A percentile compares a stretch with the other conserved stretches of the same genome.
phyloP scores from a whole-genome alignment of 2,329 filamentous ascomycete species.

The Anthostomella pinea region DNA sequence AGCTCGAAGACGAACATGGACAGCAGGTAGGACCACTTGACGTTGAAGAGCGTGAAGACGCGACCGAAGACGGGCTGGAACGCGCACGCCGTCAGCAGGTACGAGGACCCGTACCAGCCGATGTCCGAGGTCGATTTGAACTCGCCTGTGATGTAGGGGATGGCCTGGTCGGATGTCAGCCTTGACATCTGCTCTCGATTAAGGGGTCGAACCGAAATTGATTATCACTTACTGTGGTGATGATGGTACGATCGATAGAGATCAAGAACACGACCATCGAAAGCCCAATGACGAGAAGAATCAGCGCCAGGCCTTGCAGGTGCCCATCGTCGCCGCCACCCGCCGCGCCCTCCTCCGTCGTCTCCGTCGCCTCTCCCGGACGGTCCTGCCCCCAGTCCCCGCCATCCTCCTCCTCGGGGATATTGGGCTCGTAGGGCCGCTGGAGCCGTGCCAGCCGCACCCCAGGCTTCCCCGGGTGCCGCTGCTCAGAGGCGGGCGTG shows the following conservation, averaged over 20 bases:
- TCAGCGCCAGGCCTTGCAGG: slow-evolving; percentile 17
- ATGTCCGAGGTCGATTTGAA: slow-evolving; percentile 32
- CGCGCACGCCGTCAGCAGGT: slow-evolving; percentile 34
- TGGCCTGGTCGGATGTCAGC: slow-evolving; percentile 14
- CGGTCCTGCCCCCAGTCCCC: slow-evolving; percentile 6
- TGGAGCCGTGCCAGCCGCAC: slow-evolving; percentile 7
- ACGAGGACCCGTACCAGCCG: slow-evolving; percentile 32
- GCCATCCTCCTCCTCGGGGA: slow-evolving; percentile 13
- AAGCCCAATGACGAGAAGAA: slow-evolving; percentile 22
- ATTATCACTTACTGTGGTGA: slow-evolving; percentile 25
- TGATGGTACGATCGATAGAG: slow-evolving; percentile 26
- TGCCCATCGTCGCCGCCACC: slow-evolving; percentile 6
- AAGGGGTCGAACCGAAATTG: no score
- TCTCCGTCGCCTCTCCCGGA: slow-evolving; percentile 1
- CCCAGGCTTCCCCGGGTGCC: slow-evolving; percentile 21
- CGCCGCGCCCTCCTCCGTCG: slow-evolving; percentile 2
- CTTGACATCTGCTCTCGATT: background rate
- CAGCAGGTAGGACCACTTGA: slow-evolving; percentile 30
- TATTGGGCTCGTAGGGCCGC: slow-evolving; percentile 15
- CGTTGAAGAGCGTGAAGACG: slow-evolving; percentile 34
- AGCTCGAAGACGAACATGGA: slow-evolving; percentile 32
- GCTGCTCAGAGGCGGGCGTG: slow-evolving; percentile 21
- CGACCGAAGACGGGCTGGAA: slow-evolving; percentile 35
- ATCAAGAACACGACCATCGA: slow-evolving; percentile 27
- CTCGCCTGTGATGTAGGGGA: slow-evolving; percentile 32